phyloP scores from a whole-genome alignment of 2,329 filamentous ascomycete genomes.

The Talaromyces piceae region DNA sequence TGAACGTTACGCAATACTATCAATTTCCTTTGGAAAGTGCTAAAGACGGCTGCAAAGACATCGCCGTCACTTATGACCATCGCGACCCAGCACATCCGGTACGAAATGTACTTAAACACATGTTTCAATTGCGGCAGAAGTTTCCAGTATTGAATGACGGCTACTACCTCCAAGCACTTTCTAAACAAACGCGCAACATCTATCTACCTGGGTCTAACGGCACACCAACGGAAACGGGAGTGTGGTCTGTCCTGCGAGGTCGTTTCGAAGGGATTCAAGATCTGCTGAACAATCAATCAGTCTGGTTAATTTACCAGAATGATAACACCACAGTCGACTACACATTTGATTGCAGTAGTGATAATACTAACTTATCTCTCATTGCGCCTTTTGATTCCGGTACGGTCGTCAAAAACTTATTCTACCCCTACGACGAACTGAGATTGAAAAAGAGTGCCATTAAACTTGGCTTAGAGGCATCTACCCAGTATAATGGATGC shows the following conservation, averaged over 20 bases:
- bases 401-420: constrained; percentile 54
- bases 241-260: constrained; percentile 54
- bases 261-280: constrained; percentile 47
- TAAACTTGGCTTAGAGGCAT: constrained; percentile 42
- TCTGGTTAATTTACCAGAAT: constrained; percentile 42
- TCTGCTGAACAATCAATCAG: constrained; percentile 40
- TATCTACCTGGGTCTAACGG: constrained; percentile 47
- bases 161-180: constrained; percentile 48
- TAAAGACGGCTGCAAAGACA: constrained; percentile 50
- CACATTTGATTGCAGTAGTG: constrained; percentile 49
- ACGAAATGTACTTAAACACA: constrained; percentile 53
- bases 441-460: constrained; percentile 42
- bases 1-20: constrained; percentile 51
- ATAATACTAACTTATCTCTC: constrained; percentile 36
- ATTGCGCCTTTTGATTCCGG: constrained; percentile 49
- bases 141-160: constrained; percentile 56
- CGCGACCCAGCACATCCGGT: constrained; percentile 56
- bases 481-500: constrained; percentile 48
- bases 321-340: constrained; percentile 46
- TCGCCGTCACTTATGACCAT: constrained; percentile 52
- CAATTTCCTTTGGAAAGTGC: constrained; percentile 51
- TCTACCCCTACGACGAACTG: constrained; percentile 38
- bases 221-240: constrained; percentile 48
- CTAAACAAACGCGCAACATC: constrained; percentile 48
- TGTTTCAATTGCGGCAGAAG: constrained; percentile 52